Conservation (phyloP, 192 early-diverging fungal species). For the Coemansia sp. region DNA sequence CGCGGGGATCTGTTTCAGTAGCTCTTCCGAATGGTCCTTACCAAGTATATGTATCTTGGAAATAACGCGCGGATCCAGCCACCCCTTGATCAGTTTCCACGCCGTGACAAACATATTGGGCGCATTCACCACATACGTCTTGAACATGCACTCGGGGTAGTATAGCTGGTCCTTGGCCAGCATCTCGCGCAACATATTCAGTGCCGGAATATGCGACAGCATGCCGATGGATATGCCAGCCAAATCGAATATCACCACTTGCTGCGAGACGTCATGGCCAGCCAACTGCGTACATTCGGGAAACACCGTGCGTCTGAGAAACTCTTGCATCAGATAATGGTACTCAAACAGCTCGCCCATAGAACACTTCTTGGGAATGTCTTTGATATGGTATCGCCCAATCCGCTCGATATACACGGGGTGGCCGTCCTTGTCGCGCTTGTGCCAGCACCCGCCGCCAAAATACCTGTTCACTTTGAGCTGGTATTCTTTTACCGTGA, state of each 20-base stretch:
- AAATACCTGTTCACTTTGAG: conserved; percentile 64
- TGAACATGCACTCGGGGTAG: conserved; percentile 92
- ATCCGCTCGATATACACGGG: conserved; percentile 92
- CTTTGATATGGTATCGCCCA: conserved; percentile 69
- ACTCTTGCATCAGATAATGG: conserved; percentile 73
- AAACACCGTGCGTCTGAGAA: conserved; percentile 69
- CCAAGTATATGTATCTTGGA: conserved; percentile 61
- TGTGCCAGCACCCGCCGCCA: conserved; percentile 79
- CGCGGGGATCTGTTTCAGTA: conserved; percentile 65
- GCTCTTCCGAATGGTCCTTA: conserved; percentile 58
- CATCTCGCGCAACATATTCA: conserved; percentile 71
- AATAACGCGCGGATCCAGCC: conserved; percentile 76
- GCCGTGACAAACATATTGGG: conserved; percentile 84
- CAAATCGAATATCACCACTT: conserved; percentile 90
- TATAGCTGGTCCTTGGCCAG: conserved; percentile 87
- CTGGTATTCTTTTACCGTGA: conserved; percentile 65
- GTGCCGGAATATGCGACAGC: conserved; percentile 65
- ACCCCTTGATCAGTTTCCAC: conserved; percentile 77
- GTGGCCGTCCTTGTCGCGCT: conserved; percentile 85
- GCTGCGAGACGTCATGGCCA: conserved; percentile 71
- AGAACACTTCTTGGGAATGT: conserved; percentile 62
- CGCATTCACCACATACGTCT: conserved; percentile 92
- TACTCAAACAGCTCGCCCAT: conserved; percentile 65
- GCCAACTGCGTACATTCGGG: conserved; percentile 76
- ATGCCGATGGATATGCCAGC: conserved; percentile 78